Percentiles rank a stretch among this genome's conserved stretches.
phyloP scores from a whole-genome alignment of 169 alveolate genomes.

The Plasmodium inui region DNA sequence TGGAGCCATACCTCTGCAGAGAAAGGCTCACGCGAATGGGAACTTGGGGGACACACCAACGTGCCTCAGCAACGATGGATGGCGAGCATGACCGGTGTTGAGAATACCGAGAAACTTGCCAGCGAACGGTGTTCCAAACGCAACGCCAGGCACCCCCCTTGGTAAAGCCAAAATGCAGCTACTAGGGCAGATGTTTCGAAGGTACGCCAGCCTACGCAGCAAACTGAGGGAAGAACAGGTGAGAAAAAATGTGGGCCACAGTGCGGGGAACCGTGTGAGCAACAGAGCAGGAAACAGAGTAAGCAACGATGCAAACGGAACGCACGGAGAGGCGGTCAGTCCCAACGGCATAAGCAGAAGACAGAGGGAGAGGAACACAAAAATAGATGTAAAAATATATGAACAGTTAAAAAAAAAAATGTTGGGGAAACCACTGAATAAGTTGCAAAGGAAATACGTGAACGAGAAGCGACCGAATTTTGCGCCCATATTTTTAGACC shows the following conservation, averaged over 20 bases:
- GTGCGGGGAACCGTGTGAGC: neutral
- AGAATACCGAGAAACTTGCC: neutral
- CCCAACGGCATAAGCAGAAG: slow-evolving; percentile 46
- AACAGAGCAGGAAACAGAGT: neutral
- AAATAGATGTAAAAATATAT: slow-evolving; percentile 57
- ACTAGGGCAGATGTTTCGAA: slow-evolving; percentile 1
- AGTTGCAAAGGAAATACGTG: slow-evolving; percentile 62
- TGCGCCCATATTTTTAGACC: slow-evolving; percentile 82
- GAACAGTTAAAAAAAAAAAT: slow-evolving; percentile 49
- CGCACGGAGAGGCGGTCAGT: slow-evolving; percentile 1
- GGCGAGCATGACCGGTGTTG: neutral
- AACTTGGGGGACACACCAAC: neutral
- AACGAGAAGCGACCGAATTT: slow-evolving; percentile 75
- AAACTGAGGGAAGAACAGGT: slow-evolving; percentile 16
- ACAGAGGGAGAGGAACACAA: slow-evolving; percentile 35
- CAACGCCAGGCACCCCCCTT: neutral
- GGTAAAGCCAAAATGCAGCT: slow-evolving; percentile 17
- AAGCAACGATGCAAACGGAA: slow-evolving; percentile 2
- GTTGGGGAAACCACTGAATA: slow-evolving; percentile 72
- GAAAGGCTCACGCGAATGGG: neutral
- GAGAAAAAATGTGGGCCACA: slow-evolving; percentile 2
- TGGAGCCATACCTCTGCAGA: neutral
- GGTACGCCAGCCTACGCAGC: slow-evolving; percentile 22
- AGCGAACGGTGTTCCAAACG: neutral
- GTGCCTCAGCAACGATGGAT: neutral